A percentile compares a stretch with the other conserved stretches of the same genome.
Evolutionary conservation across 1,284 basidiomycete genomes (phyloP).

Genomic region (Apiotrichum brassicae): DNA sequence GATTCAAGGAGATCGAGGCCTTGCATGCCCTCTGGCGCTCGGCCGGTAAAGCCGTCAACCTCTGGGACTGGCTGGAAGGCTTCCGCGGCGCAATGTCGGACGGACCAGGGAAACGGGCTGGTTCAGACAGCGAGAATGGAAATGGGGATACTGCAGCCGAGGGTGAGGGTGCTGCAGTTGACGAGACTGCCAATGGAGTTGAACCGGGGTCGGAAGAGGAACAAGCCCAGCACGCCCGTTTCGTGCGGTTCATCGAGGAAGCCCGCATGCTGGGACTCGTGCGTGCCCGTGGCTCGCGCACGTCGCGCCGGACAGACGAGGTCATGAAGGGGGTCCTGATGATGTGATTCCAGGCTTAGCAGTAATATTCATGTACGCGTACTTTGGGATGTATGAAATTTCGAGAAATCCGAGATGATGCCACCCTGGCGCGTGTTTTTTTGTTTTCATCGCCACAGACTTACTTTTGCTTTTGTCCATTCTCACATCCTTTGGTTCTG

Average conservation of each 20-base stretch:
- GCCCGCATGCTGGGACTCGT: slow-evolving; percentile 41
- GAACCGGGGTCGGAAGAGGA: slow-evolving; percentile 16
- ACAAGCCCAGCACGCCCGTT: slow-evolving; percentile 34
- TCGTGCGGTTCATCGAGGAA: slow-evolving; percentile 41
- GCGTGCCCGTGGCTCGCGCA: slow-evolving; percentile 27
- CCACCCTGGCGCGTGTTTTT: neutral
- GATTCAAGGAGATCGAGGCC: slow-evolving; percentile 28
- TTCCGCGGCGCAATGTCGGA: slow-evolving; percentile 22
- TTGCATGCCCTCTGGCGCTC: slow-evolving; percentile 35
- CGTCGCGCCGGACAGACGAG: slow-evolving; percentile 31
- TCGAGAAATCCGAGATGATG: neutral
- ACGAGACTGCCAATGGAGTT: no score
- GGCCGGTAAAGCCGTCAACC: slow-evolving; percentile 36
- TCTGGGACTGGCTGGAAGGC: slow-evolving; percentile 44
- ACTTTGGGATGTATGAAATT: neutral
- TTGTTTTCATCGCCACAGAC: neutral
- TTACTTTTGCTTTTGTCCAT: neutral
- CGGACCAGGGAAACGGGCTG: neutral
- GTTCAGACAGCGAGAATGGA: neutral
- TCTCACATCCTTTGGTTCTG: neutral
- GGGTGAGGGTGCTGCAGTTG: slow-evolving; percentile 6
- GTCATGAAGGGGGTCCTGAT: slow-evolving; percentile 36
- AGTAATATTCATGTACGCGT: neutral
- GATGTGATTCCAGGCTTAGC: slow-evolving; percentile 10
- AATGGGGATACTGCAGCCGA: neutral